Evolutionary conservation across 768 basidiomycete genomes (phyloP), one percentile per base, ranked within the genome.

Genomic region (Trametes cubensis): DNA sequence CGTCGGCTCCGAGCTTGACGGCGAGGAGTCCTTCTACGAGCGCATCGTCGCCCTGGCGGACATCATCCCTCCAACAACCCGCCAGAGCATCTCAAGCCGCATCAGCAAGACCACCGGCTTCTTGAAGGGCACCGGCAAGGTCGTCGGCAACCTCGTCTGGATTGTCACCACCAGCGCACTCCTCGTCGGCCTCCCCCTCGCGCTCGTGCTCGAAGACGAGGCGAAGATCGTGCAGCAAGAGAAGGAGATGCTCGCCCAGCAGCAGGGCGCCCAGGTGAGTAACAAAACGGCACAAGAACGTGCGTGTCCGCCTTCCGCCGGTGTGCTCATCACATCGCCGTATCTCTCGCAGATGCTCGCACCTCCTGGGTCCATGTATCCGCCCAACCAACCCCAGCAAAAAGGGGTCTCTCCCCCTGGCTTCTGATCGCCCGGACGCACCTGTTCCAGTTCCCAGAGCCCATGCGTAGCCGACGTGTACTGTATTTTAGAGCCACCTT

Each of bases 151-250:
- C 74, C 77, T 94, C 67, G 91, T 95, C 59, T 99, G 97, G 97
- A 83, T 97, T 64, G 80, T 98, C 72, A 95, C 93, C 57, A 98
- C 96, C 10, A 92, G 90, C 46, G 95, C 95, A 1, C 80, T 99
- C 57, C 85, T 99, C 66, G 89, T 99, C 52, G 97, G 93, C 15
- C 81, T 99, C 41, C 97, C 97, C 38, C 81, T 98, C 64, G 94
- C 95, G 5, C 82, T 98, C 68, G 89, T 87, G 63, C 81, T 98
- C 69, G 97, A 99, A 77, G 96, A 97, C 76, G 97, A 99, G 79
- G 90, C 92, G 56, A 94, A 95, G 77, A 84, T 96, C 60, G 89
- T 94, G 13, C 87, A 89, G 49, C 95, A 98, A 77, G 97, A 98
- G 77, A 88, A 91, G 77, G 95, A 98, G 77, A 85, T 93, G 83